Percentiles rank a stretch among this genome's conserved stretches.
Conservation (phyloP, 2,329 filamentous ascomycete species). For the Aureobasidium sp. region DNA sequence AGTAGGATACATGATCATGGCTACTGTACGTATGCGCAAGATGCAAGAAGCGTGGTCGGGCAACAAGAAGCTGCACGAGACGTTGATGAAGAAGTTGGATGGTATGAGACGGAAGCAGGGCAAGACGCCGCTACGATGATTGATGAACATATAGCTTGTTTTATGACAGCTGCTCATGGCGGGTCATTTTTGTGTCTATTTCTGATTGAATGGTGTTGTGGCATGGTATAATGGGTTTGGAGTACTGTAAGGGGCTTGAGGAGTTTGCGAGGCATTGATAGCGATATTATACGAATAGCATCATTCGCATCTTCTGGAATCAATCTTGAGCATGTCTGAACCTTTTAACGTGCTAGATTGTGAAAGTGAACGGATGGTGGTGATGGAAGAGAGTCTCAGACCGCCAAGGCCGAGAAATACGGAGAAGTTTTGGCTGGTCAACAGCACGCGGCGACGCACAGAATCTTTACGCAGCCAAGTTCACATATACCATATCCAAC, state of each 20-base stretch:
- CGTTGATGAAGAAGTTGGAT: constrained; percentile 40
- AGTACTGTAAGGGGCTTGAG: background rate
- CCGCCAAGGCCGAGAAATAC: background rate
- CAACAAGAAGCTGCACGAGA: constrained; percentile 43
- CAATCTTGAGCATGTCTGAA: background rate
- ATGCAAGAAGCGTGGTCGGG: constrained; percentile 44
- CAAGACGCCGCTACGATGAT: constrained; percentile 13
- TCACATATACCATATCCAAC: background rate
- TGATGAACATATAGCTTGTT: constrained; percentile 7
- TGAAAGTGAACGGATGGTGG: background rate
- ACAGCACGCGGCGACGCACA: background rate
- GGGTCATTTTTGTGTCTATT: background rate
- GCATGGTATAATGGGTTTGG: background rate
- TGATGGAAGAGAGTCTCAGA: background rate
- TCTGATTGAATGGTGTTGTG: background rate
- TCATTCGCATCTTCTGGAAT: background rate
- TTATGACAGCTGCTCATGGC: background rate
- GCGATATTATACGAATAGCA: background rate
- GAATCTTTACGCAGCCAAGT: background rate
- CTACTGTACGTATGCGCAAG: constrained; percentile 45
- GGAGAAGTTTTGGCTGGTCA: background rate
- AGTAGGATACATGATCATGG: constrained; percentile 44
- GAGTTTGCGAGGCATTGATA: background rate
- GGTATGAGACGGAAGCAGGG: constrained; percentile 32
- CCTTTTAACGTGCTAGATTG: no score